Conservation (phyloP, 179 eudicot genomes). For the Gypsophila paniculata region DNA sequence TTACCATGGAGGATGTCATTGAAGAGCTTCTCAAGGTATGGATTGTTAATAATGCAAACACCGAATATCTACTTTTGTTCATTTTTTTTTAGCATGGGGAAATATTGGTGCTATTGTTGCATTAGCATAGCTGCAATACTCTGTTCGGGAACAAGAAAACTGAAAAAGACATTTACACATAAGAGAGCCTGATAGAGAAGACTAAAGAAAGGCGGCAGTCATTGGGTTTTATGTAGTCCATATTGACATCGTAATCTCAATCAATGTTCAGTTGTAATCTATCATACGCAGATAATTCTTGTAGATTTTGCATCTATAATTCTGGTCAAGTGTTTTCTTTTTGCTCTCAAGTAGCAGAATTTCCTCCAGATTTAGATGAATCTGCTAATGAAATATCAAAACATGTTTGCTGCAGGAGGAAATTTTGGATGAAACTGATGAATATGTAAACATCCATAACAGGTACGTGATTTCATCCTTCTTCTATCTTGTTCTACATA, state of each 20-base stretch:
- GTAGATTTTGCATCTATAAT: background rate
- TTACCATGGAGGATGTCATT: slow-evolving; percentile 90
- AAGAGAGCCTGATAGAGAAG: background rate
- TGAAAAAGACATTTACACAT: background rate
- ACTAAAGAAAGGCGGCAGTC: background rate
- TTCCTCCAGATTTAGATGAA: background rate
- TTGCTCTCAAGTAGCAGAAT: background rate
- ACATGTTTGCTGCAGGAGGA: slow-evolving; percentile 65
- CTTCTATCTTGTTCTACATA: slow-evolving; percentile 6
- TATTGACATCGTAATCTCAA: background rate
- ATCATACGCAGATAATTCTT: background rate
- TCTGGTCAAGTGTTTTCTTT: background rate
- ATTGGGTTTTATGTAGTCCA: background rate
- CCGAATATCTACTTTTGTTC: background rate
- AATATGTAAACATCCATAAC: slow-evolving; percentile 95
- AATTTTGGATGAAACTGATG: slow-evolving; percentile 96
- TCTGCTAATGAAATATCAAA: slow-evolving; percentile 8
- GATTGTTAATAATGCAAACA: background rate
- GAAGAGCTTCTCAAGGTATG: slow-evolving; percentile 97
- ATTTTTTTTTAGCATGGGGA: background rate
- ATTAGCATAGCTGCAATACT: no score
- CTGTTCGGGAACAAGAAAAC: background rate
- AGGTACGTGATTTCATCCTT: slow-evolving; percentile 39
- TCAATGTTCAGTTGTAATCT: background rate
- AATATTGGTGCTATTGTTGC: background rate